Evolutionary conservation across 2,329 filamentous ascomycete genomes (phyloP).

Genomic region (Basipetospora sp.): DNA sequence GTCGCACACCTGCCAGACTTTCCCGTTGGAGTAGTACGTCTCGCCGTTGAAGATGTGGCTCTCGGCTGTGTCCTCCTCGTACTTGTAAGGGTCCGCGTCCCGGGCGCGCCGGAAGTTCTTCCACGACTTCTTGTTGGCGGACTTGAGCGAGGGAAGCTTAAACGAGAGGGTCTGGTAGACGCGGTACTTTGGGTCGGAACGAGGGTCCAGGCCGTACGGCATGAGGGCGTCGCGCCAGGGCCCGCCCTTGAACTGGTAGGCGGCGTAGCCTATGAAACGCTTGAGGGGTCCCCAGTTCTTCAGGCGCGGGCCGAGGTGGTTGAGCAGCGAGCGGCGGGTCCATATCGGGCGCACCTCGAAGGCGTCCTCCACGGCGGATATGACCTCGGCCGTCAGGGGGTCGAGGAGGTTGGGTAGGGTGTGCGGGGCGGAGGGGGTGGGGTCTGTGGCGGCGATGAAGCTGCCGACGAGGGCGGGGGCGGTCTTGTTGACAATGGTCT

Average conservation of each 20-base stretch:
- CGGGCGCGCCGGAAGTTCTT: slow-evolving; percentile 29
- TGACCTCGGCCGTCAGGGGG: slow-evolving; percentile 45
- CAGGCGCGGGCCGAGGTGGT: slow-evolving; percentile 43
- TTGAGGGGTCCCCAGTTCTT: slow-evolving; percentile 47
- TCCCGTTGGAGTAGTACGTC: slow-evolving; percentile 61
- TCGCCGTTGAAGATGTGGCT: slow-evolving; percentile 75
- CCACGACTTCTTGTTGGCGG: slow-evolving; percentile 34
- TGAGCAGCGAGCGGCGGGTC: slow-evolving; percentile 70
- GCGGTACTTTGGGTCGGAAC: slow-evolving; percentile 59
- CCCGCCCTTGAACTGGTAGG: slow-evolving; percentile 83
- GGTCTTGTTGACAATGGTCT: slow-evolving; percentile 40
- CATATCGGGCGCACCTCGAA: slow-evolving; percentile 68
- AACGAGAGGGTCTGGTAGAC: slow-evolving; percentile 84
- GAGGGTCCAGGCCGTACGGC: slow-evolving; percentile 73
- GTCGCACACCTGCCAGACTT: slow-evolving; percentile 90
- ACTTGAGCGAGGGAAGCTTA: slow-evolving; percentile 42
- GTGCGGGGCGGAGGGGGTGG: slow-evolving; percentile 47
- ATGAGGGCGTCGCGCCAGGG: slow-evolving; percentile 84
- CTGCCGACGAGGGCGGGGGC: slow-evolving; percentile 44
- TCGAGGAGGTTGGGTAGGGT: slow-evolving; percentile 45
- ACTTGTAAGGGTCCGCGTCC: slow-evolving; percentile 23
- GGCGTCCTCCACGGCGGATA: slow-evolving; percentile 47
- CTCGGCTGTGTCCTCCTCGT: slow-evolving; percentile 24
- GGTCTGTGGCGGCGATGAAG: slow-evolving; percentile 47
- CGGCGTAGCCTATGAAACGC: slow-evolving; percentile 66